These are phyloP conservation scores for Phytophthora nicotianae DNA, from an alignment of 352 stramenopile species.

Conservation along the genomic window DNA sequence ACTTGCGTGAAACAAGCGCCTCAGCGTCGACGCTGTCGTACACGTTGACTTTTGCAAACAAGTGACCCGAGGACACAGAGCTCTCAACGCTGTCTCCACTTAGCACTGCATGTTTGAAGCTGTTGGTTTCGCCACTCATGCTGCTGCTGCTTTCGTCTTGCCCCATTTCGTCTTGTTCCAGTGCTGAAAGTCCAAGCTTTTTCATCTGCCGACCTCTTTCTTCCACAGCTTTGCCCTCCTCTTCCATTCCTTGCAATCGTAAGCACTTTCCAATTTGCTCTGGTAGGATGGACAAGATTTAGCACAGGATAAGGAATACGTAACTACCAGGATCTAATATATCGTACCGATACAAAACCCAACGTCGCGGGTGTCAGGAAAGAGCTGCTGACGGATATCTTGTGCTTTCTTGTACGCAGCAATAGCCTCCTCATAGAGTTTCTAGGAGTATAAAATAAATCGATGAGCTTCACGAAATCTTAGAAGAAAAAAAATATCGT, in stretches of 20 bases:
- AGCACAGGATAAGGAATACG: neutral
- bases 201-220: slow-evolving; percentile 67
- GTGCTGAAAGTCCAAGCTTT: slow-evolving; percentile 49
- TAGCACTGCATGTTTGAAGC: slow-evolving; percentile 34
- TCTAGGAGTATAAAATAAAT: too few species aligned
- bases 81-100: slow-evolving; percentile 27
- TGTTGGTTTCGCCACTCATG: slow-evolving; percentile 25
- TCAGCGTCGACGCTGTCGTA: slow-evolving; percentile 46
- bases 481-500: slow-evolving; percentile 1
- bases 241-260: slow-evolving; percentile 56
- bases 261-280: slow-evolving; percentile 87
- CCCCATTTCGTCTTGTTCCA: slow-evolving; percentile 39
- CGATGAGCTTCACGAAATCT: neutral
- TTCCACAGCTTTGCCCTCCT: slow-evolving; percentile 63
- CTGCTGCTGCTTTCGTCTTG: slow-evolving; percentile 25
- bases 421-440: slow-evolving; percentile 76
- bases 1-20: slow-evolving; percentile 56
- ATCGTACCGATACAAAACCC: slow-evolving; percentile 75
- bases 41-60: slow-evolving; percentile 39
- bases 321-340: neutral
- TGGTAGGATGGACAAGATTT: slow-evolving; percentile 18
- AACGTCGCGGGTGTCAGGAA: slow-evolving; percentile 75
- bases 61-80: slow-evolving; percentile 31
- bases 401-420: slow-evolving; percentile 67
- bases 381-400: slow-evolving; percentile 77